Conservation (phyloP, 805 yeast genomes). For the Metschnikowia reukaufii region DNA sequence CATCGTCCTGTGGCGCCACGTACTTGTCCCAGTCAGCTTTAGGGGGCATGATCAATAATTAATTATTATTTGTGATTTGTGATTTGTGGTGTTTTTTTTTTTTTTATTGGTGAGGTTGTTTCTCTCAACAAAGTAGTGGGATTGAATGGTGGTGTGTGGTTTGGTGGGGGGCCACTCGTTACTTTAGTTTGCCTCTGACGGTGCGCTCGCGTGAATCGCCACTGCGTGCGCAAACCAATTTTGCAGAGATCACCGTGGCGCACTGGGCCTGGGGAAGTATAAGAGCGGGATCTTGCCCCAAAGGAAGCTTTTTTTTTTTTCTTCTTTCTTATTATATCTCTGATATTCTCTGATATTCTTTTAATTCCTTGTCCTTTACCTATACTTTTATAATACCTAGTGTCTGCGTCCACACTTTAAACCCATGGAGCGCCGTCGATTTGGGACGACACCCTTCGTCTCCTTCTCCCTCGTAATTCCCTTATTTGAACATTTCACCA, state of each 20-base stretch:
- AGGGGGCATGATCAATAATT: conserved; percentile 68
- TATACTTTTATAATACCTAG: too few relatives aligned
- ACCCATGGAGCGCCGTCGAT: too few relatives aligned
- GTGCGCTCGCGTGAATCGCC: conserved; percentile 2
- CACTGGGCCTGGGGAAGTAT: not conserved
- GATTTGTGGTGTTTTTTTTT: not conserved
- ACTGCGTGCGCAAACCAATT: conserved; percentile 9
- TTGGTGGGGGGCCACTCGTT: too few relatives aligned
- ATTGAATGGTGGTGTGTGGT: too few relatives aligned
- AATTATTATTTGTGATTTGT: not conserved
- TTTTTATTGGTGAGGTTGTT: not conserved
- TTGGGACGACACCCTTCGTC: too few relatives aligned
- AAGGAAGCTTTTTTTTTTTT: not conserved
- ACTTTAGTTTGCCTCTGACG: not conserved
- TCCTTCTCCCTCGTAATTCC: not conserved
- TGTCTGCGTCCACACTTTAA: too few relatives aligned
- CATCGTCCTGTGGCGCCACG: conserved; percentile 79
- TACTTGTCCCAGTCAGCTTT: conserved; percentile 99
- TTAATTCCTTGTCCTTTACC: not conserved
- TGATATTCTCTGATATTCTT: not conserved
- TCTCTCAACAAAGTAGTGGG: not conserved
- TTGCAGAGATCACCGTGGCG: not conserved
- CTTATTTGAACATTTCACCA: too few relatives aligned
- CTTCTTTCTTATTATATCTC: not conserved
- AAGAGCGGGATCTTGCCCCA: not conserved